Conservation (phyloP, 2,329 filamentous ascomycete species). For the Colletotrichum musicola region DNA sequence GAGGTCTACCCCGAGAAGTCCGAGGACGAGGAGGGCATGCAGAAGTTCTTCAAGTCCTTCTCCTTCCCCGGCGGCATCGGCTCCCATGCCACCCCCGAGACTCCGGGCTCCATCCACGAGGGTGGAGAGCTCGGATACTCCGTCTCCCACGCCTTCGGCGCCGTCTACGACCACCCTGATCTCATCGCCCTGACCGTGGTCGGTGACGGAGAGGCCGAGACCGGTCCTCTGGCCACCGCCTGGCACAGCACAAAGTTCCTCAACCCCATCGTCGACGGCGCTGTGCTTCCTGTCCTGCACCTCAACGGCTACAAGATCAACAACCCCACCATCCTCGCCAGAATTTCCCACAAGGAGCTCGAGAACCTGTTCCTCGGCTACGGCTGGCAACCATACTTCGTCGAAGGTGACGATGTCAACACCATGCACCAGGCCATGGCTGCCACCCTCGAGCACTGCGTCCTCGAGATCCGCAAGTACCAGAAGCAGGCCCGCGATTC, state of each 20-base stretch:
- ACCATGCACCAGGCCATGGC: slow-evolving; percentile 89
- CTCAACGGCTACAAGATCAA: slow-evolving; percentile 90
- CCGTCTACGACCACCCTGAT: slow-evolving; percentile 80
- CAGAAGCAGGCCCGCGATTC: slow-evolving; percentile 80
- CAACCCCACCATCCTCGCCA: slow-evolving; percentile 80
- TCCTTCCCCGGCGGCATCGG: slow-evolving; percentile 85
- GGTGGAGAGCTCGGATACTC: slow-evolving; percentile 87
- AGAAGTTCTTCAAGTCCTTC: slow-evolving; percentile 85
- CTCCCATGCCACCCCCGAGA: slow-evolving; percentile 83
- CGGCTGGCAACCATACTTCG: slow-evolving; percentile 84
- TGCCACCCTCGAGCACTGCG: slow-evolving; percentile 78
- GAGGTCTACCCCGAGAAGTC: slow-evolving; percentile 83
- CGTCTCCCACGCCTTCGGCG: slow-evolving; percentile 82
- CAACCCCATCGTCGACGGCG: slow-evolving; percentile 82
- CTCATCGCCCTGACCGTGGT: slow-evolving; percentile 84
- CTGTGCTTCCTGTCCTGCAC: slow-evolving; percentile 82
- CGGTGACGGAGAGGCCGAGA: slow-evolving; percentile 85
- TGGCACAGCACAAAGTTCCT: slow-evolving; percentile 89
- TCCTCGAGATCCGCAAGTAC: slow-evolving; percentile 75
- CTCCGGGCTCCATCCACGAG: slow-evolving; percentile 81
- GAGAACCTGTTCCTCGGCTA: slow-evolving; percentile 78
- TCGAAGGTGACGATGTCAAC: slow-evolving; percentile 79
- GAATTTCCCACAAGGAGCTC: slow-evolving; percentile 81
- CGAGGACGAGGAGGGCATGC: slow-evolving; percentile 76
- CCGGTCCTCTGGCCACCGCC: slow-evolving; percentile 80